Conservation (phyloP, 179 eudicot species). For the Spergularia azorica region DNA sequence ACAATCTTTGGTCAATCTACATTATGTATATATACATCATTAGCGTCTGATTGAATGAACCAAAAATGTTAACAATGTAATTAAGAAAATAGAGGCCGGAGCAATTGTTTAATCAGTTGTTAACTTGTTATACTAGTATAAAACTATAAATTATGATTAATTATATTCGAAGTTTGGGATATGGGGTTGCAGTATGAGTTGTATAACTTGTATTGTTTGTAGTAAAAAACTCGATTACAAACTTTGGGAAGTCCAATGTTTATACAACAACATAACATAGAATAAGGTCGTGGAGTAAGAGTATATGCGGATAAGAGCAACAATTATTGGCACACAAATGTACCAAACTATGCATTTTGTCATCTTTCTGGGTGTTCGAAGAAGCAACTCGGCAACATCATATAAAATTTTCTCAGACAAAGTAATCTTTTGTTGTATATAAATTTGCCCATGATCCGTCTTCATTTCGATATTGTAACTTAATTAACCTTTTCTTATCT, state of each 20-base stretch:
- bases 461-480: neutral
- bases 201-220: conserved; percentile 20
- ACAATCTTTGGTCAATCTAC: too few relatives aligned
- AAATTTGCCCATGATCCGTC: neutral
- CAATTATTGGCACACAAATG: conserved; percentile 7
- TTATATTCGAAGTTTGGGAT: too few relatives aligned
- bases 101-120: too few relatives aligned
- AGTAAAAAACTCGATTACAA: too few relatives aligned
- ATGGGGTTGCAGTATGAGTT: neutral
- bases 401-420: neutral
- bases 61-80: too few relatives aligned
- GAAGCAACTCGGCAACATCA: conserved; percentile 10
- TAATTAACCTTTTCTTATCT: too few relatives aligned
- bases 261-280: neutral
- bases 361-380: conserved; percentile 9
- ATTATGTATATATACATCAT: too few relatives aligned
- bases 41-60: too few relatives aligned
- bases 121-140: too few relatives aligned
- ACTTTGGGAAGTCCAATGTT: neutral
- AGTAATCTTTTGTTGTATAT: neutral
- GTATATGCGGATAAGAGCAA: conserved; percentile 8
- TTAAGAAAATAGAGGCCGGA: too few relatives aligned
- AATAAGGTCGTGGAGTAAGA: neutral
- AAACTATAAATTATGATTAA: too few relatives aligned
- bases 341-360: conserved; percentile 11